Base-by-base conservation (phyloP, 148 eudicot genomes). In the Vaccinium vitisidaea region DNA sequence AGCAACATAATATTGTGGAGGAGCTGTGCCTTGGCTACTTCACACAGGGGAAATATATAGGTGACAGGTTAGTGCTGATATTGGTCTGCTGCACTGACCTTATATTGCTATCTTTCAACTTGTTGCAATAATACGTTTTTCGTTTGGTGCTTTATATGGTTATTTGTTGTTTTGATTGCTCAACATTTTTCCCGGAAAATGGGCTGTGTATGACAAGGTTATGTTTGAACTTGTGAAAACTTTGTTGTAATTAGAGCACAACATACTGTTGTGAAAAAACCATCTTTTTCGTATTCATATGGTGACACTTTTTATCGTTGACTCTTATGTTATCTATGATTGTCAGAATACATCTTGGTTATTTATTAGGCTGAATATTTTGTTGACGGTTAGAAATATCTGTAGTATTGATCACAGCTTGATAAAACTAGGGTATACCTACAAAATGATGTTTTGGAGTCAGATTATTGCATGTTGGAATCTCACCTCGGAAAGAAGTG, bases 21-120 rank as follows among this genome's bases (percentile, higher is more conserved):
- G 98, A 97, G 87, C 88, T 97, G 74, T 88, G 83, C 75, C 59
- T 90, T 83, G 99, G 99, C 84, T 95, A 95, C 89, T 97, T 97
- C 89, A 92, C 95, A 2, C 89, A 84, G 86, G 99, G 92, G 75
- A 95, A 93, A 92, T 95, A 88, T 56, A 91, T 97, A 58, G 98
- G 98, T 71, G 98, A 97, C 88, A 90, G 91, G 99, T 92, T 78
- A 56, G 89, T 83, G 59, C 8, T 19, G 10, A 48, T 86, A 49
- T 56, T 83, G 23, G 30, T 79, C 39, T 11, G 5, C 74, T 69
- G 18, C 39, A 27, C 2, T 69, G 43, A 69, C 39, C 75, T 85
- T 70, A 54, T 39, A 16, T 13, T 5, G 23, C 27, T 76, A 23
- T 77, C 30, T 53, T 8, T 79, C 39, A 36, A 8, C 65, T 79